Percentiles rank a stretch among this genome's conserved stretches.
Evolutionary conservation across 495 filamentous ascomycete species (phyloP).

Genomic region (Lichina pygmaea): DNA sequence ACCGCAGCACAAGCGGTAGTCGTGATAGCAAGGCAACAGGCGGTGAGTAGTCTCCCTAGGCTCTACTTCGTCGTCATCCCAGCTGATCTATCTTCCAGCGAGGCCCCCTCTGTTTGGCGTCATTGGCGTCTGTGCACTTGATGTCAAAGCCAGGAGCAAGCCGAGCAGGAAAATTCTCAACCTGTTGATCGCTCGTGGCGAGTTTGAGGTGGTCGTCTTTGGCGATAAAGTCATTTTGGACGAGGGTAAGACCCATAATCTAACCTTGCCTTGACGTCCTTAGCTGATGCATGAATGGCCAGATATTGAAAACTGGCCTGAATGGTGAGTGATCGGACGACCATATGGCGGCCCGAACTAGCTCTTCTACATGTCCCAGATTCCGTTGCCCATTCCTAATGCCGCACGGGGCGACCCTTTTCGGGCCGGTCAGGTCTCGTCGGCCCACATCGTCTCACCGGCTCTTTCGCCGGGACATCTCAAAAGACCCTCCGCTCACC

Average conservation of each 20-base stretch:
- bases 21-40: slow-evolving; percentile 19
- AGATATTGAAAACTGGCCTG: slow-evolving; percentile 49
- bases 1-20: slow-evolving; percentile 16
- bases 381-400: neutral
- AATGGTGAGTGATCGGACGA: slow-evolving; percentile 17
- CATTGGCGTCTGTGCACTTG: slow-evolving; percentile 86
- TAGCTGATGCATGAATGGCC: neutral
- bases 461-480: neutral
- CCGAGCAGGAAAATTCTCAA: slow-evolving; percentile 89
- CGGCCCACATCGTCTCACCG: neutral
- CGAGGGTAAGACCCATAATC: slow-evolving; percentile 44
- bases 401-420: too few relatives aligned
- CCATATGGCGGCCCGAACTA: neutral
- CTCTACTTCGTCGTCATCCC: neutral
- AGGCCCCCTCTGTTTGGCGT: slow-evolving; percentile 19
- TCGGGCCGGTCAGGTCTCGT: too few relatives aligned
- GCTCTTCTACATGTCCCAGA: neutral
- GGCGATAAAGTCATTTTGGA: slow-evolving; percentile 96
- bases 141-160: slow-evolving; percentile 89
- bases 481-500: neutral
- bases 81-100: neutral
- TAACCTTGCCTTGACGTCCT: slow-evolving; percentile 9
- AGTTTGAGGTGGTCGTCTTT: slow-evolving; percentile 91
- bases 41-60: neutral
- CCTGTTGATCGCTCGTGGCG: slow-evolving; percentile 61